Percentiles rank a stretch among this genome's conserved stretches.
Evolutionary conservation across 108 stramenopile species (phyloP).

Genomic region (Pseudonitzschia pungens): DNA sequence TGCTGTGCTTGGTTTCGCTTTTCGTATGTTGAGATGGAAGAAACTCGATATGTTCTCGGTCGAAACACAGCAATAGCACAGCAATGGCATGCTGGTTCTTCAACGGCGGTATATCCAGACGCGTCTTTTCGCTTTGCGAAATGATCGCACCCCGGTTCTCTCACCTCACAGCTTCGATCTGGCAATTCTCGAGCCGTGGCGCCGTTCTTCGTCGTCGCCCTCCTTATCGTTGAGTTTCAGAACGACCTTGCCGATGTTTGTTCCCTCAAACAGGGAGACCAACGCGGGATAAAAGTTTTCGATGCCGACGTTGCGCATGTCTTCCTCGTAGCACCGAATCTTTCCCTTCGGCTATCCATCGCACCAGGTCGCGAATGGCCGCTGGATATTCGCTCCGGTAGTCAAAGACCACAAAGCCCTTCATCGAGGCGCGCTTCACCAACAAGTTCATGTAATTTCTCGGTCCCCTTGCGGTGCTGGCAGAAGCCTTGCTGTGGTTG

Average conservation of each 20-base stretch:
- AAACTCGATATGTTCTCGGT: too few relatives aligned
- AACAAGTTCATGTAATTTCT: constrained; percentile 40
- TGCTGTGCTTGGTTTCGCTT: too few relatives aligned
- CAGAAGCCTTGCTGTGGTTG: neutral
- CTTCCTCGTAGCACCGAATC: constrained; percentile 16
- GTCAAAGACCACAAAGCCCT: constrained; percentile 46
- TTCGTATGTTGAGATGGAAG: too few relatives aligned
- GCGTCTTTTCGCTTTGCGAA: too few relatives aligned
- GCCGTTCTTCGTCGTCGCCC: too few relatives aligned
- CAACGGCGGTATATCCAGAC: too few relatives aligned
- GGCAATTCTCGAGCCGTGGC: too few relatives aligned
- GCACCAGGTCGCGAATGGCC: constrained; percentile 10
- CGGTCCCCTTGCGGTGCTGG: constrained; percentile 28
- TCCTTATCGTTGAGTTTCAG: neutral
- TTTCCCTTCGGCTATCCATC: constrained; percentile 6
- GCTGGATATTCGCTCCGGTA: constrained; percentile 19
- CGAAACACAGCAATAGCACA: too few relatives aligned
- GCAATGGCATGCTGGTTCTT: too few relatives aligned
- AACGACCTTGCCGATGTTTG: constrained; percentile 30
- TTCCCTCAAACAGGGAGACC: constrained; percentile 38
- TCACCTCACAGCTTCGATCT: too few relatives aligned
- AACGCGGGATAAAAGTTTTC: constrained; percentile 31
- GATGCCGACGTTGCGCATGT: constrained; percentile 31
- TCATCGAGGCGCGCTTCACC: constrained; percentile 43
- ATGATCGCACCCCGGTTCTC: too few relatives aligned